Base-by-base conservation (phyloP, 768 basidiomycete species). In the Pulveroboletus ravenelii region DNA sequence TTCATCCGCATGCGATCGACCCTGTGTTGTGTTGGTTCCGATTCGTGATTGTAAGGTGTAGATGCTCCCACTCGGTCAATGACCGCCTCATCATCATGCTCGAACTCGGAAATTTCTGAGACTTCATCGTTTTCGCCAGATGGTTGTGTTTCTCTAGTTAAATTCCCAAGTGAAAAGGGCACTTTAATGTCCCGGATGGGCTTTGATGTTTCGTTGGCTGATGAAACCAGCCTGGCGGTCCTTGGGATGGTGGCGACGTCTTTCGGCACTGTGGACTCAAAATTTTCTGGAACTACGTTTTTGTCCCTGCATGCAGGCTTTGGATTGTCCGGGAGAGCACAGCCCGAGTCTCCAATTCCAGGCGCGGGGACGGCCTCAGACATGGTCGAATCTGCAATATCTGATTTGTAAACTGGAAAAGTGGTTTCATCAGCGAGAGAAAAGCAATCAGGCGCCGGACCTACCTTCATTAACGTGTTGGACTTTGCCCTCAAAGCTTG, bases 31-130 rank as follows among this genome's bases (percentile, higher is more conserved):
- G 40, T 34, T 18, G 13, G 23, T 34, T 46, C 38, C 31, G 7
- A 17, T 43, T 30, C 38, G 17, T 35, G 42, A 20, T 41, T 35
- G 29, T 41, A 31, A 25, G 43, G 17, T 40, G 27, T 5, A 36
- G 53, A 41, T 40, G n/a, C 15, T 37, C 20, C 34, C 27, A 6
- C 10, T 20, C 13, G 43, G 17, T 48, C 39, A 30, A 30, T 35
- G 20, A 38, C 4, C 7, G 10, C 10, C 25, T 35, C 31, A 17
- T 36, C 10, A 36, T 65, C 51, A 10, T 44, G 17, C 46, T 62
- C 62, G 41, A 65, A 57, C 35, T 70, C 63, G 15, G 71, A 71
- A 51, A 71, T 57, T 41, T 72, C 67, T 25, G 71, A 71, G 25
- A 66, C 49, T 20, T 62, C 63, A 23, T 69, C 60, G 42, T 38